Percentiles rank a stretch among this genome's conserved stretches.
phyloP scores from a whole-genome alignment of 192 early-diverging fungal species.

The Coemansia sp. region DNA sequence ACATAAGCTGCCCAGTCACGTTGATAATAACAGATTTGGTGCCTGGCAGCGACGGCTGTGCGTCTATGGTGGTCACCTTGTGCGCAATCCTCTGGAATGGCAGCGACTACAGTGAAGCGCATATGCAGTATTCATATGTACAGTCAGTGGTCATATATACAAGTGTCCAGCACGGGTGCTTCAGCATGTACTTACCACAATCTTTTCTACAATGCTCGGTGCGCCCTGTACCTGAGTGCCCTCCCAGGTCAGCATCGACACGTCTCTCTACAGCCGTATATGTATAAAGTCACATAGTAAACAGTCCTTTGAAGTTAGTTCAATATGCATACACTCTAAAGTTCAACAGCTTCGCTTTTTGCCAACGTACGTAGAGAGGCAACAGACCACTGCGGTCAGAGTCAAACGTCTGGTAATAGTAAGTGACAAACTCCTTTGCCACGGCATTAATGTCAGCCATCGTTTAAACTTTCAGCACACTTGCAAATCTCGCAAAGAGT shows the following conservation, averaged over 20 bases:
- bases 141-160: background rate
- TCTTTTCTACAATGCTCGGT: constrained; percentile 70
- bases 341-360: background rate
- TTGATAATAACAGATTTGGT: constrained; percentile 67
- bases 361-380: constrained; percentile 69
- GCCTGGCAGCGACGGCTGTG: constrained; percentile 69
- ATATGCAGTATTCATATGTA: constrained; percentile 4
- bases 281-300: background rate
- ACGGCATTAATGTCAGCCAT: background rate
- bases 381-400: constrained; percentile 61
- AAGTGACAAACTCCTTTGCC: constrained; percentile 76
- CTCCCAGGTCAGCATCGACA: constrained; percentile 89
- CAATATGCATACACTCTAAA: background rate
- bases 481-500: background rate
- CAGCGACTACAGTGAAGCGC: constrained; percentile 47
- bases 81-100: constrained; percentile 78
- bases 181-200: constrained; percentile 57
- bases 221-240: constrained; percentile 63
- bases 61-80: constrained; percentile 74
- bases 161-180: background rate
- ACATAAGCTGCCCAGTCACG: constrained; percentile 87
- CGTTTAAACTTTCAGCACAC: background rate
- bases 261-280: constrained; percentile 58
- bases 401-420: constrained; percentile 89
- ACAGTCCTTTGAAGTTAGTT: background rate